Evolutionary conservation across 1,284 basidiomycete genomes (phyloP).

Genomic region (Vanrija pseudolonga): DNA sequence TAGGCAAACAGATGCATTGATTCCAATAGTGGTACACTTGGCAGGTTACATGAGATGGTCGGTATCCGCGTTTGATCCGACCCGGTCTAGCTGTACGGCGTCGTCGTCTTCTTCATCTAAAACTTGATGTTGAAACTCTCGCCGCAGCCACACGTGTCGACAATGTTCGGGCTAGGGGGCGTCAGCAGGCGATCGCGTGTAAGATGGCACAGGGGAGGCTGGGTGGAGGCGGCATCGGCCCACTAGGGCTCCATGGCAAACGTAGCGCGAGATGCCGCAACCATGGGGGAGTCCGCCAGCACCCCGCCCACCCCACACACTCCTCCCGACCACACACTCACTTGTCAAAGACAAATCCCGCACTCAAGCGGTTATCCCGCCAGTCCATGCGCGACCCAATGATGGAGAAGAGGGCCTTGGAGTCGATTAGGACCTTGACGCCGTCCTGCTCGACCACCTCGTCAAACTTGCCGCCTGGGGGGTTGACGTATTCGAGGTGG

Average conservation of each 20-base stretch:
- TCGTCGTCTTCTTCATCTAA: too few relatives aligned
- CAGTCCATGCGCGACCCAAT: conserved; percentile 99
- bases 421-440: conserved; percentile 90
- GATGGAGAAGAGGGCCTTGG: conserved; percentile 95
- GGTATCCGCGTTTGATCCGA: conserved; percentile 10
- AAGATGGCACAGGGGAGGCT: background rate
- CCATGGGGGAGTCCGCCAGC: background rate
- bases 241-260: background rate
- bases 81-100: background rate
- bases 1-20: too few relatives aligned
- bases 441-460: conserved; percentile 96
- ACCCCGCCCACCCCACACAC: conserved; percentile 18
- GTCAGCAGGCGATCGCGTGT: conserved; percentile 1
- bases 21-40: too few relatives aligned
- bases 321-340: too few relatives aligned
- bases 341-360: conserved; percentile 48
- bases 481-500: conserved; percentile 92
- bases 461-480: conserved; percentile 83
- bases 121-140: conserved; percentile 25
- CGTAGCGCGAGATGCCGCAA: background rate
- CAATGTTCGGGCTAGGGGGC: conserved; percentile 35
- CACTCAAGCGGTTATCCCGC: conserved; percentile 82
- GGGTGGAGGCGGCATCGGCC: background rate
- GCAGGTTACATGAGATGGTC: too few relatives aligned
- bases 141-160: conserved; percentile 47